Conservation (phyloP, 2,329 filamentous ascomycete genomes). For the Biscogniauxia mediterranea region DNA sequence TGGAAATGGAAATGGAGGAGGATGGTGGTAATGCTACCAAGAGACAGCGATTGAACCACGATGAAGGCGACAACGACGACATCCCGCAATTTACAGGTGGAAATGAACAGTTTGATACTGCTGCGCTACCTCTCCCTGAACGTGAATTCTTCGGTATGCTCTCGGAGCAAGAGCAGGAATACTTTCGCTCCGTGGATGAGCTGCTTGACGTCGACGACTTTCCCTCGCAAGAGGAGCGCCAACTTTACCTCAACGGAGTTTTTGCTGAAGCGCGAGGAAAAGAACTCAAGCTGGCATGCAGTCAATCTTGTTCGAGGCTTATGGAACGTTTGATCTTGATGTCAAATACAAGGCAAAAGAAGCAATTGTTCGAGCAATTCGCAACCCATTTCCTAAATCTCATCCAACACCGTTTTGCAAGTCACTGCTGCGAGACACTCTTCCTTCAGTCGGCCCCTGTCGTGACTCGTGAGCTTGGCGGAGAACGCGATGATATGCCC, state of each 20-base stretch:
- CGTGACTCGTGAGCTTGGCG: slow-evolving; percentile 70
- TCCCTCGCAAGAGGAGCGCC: slow-evolving; percentile 68
- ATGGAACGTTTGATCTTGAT: slow-evolving; percentile 89
- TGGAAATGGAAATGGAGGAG: not conserved
- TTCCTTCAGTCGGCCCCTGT: slow-evolving; percentile 80
- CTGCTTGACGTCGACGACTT: slow-evolving; percentile 90
- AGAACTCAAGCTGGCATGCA: slow-evolving; percentile 93
- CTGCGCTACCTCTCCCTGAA: slow-evolving; percentile 40
- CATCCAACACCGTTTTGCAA: slow-evolving; percentile 93
- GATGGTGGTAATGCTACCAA: slow-evolving; percentile 23
- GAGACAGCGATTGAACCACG: slow-evolving; percentile 28
- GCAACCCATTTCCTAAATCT: slow-evolving; percentile 83
- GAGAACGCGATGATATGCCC: slow-evolving; percentile 42
- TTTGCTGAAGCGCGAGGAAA: slow-evolving; percentile 86
- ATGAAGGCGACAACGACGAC: slow-evolving; percentile 6
- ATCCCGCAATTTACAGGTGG: slow-evolving; percentile 19
- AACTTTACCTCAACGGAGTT: slow-evolving; percentile 74
- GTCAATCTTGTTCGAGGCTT: slow-evolving; percentile 89
- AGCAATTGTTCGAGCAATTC: slow-evolving; percentile 82
- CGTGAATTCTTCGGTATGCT: slow-evolving; percentile 90
- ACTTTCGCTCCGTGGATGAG: slow-evolving; percentile 87
- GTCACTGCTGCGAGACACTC: slow-evolving; percentile 93
- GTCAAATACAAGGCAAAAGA: slow-evolving; percentile 77
- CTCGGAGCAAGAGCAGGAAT: slow-evolving; percentile 89
- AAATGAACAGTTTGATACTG: slow-evolving; percentile 15